Base-by-base conservation (phyloP, 768 basidiomycete species). In the Lyophyllum decastes region DNA sequence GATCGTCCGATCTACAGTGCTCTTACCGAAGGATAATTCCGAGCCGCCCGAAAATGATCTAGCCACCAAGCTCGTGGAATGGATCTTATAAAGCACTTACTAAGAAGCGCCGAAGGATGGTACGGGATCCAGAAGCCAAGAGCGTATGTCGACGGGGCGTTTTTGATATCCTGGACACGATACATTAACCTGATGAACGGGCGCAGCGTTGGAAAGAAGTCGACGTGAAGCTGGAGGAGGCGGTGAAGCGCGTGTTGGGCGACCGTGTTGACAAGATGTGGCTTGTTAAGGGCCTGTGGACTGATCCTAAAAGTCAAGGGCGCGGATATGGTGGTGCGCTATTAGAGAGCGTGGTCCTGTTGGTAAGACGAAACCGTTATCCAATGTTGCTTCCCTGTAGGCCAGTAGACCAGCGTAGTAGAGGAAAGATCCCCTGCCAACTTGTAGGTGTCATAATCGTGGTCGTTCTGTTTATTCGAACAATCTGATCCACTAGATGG, bases 251-350 rank as follows among this genome's bases (percentile, higher is more conserved):
- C 10, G 43, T 58, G 12, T 43, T 72, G n/a, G 68, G 70, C 10
- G 61, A 61, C 38, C 64, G 68, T 8, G 55, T 65, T 1, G 63
- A 70, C 25, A 55, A 67, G n/a, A 75, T 74, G 73, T 64, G 70
- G 33, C 69, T 67, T 26, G 49, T 75, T 10, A 61, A 68, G n/a
- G 48, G 67, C 10, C 45, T 76, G 22, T 68, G 66, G 46, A 73
- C 71, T 16, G 68, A 65, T 21, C 71, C 68, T 1, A 52, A 22
- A 14, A 35, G 51, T 30, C 73, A 72, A 57, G 65, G 71, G 2
- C 62, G 57, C 17, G 73, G 75, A 0, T 72, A 71, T 44, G 74
- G 70, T 12, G 58, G 66, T 16, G 68, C 70, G 24, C 61, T 76
- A 8, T 50, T 76, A 8, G 62, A 71, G 12, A 54, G 66, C 0